A percentile compares a stretch with the other conserved stretches of the same genome.
phyloP scores from a whole-genome alignment of 331 rosid genomes.

The Pyracantha coccinea region DNA sequence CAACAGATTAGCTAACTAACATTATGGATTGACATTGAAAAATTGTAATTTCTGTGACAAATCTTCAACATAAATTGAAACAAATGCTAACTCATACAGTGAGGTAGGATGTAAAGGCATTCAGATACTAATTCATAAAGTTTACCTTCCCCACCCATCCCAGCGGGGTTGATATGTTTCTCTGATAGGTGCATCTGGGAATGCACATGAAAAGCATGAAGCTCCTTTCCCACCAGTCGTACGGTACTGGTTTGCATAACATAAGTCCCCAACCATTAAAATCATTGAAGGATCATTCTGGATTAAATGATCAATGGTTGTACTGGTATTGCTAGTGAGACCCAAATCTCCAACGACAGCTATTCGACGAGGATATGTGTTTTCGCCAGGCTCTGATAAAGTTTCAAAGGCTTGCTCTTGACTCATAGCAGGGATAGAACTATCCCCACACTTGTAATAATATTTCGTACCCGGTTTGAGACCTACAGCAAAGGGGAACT shows the following conservation, averaged over 20 bases:
- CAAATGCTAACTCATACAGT: background rate
- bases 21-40: background rate
- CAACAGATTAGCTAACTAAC: background rate
- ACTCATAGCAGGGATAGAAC: slow-evolving; percentile 69
- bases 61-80: background rate
- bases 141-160: slow-evolving; percentile 99
- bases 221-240: slow-evolving; percentile 93
- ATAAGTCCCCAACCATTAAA: slow-evolving; percentile 70
- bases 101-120: background rate
- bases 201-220: slow-evolving; percentile 68
- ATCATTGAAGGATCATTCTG: slow-evolving; percentile 84
- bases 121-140: background rate
- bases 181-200: slow-evolving; percentile 85
- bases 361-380: slow-evolving; percentile 54
- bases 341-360: slow-evolving; percentile 90
- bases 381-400: slow-evolving; percentile 38
- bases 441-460: slow-evolving; percentile 81
- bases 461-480: slow-evolving; percentile 71
- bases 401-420: slow-evolving; percentile 53
- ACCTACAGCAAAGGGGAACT: slow-evolving; percentile 35
- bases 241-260: slow-evolving; percentile 75
- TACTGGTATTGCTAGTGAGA: slow-evolving; percentile 69
- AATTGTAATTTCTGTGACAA: background rate
- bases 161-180: slow-evolving; percentile 93
- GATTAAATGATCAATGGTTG: slow-evolving; percentile 70